phyloP scores from a whole-genome alignment of 2,329 filamentous ascomycete genomes.

The Monosporascus sp. region DNA sequence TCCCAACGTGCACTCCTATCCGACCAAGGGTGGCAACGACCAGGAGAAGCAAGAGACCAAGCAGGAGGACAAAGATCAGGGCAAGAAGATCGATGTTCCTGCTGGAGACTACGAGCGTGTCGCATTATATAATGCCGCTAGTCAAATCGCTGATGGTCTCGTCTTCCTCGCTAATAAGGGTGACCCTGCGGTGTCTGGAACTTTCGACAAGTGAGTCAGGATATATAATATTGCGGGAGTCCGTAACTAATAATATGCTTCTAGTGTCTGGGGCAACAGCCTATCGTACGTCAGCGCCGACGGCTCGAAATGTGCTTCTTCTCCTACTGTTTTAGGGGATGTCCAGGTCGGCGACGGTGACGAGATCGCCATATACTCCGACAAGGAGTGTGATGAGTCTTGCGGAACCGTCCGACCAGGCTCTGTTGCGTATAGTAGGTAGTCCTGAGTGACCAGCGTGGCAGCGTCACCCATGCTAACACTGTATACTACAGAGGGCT shows the following conservation, averaged over 20 bases:
- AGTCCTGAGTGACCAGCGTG: constrained; percentile 3
- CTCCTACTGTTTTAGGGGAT: constrained; percentile 35
- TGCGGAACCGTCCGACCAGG: constrained; percentile 41
- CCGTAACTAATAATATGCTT: constrained; percentile 3
- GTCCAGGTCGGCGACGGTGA: constrained; percentile 35
- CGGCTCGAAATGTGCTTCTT: constrained; percentile 32
- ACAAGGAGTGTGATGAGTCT: constrained; percentile 34
- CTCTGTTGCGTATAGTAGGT: constrained; percentile 41
- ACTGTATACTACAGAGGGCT: constrained; percentile 51
- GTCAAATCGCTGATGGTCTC: constrained; percentile 36
- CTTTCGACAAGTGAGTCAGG: constrained; percentile 38
- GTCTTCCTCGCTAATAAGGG: constrained; percentile 46
- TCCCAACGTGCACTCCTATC: too few species aligned
- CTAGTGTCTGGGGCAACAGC: constrained; percentile 39
- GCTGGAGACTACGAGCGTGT: constrained; percentile 35
- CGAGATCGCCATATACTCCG: constrained; percentile 43
- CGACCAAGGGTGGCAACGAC: too few species aligned
- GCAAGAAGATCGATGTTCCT: constrained; percentile 3
- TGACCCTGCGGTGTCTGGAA: constrained; percentile 33
- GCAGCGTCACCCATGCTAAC: background rate
- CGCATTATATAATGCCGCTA: constrained; percentile 40
- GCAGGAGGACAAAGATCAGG: too few species aligned
- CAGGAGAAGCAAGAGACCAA: too few species aligned
- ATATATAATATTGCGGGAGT: background rate
- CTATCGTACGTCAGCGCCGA: constrained; percentile 41